Conservation (phyloP, 768 basidiomycete genomes). For the Amanita phalloides region DNA sequence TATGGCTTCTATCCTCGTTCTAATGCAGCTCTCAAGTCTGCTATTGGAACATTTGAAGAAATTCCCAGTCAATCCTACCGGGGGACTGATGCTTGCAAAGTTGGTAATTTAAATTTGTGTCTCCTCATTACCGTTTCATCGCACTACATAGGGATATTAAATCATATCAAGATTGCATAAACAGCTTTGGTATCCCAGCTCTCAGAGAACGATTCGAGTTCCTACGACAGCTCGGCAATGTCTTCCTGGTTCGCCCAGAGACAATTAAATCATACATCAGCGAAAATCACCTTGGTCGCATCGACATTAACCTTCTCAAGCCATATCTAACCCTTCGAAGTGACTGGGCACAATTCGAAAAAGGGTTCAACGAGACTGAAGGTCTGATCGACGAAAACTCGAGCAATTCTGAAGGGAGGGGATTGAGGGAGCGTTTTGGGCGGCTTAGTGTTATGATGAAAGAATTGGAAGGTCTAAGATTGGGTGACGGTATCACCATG, state of each 20-base stretch:
- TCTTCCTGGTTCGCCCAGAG: conserved; percentile 94
- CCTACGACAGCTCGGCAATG: conserved; percentile 91
- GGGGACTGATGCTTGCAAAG: conserved; percentile 98
- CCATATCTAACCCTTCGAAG: conserved; percentile 87
- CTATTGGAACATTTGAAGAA: conserved; percentile 92
- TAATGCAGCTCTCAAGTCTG: conserved; percentile 35
- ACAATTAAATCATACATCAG: conserved; percentile 93
- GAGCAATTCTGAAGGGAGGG: conserved; percentile 29
- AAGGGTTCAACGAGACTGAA: conserved; percentile 57
- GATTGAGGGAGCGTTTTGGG: conserved; percentile 55
- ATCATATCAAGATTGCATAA: conserved; percentile 86
- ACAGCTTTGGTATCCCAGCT: conserved; percentile 71
- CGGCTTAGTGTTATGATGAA: conserved; percentile 81
- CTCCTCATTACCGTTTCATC: not conserved
- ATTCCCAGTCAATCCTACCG: conserved; percentile 94
- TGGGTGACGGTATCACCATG: conserved; percentile 47
- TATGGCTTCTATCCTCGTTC: not conserved
- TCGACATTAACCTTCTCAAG: conserved; percentile 76
- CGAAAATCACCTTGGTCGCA: conserved; percentile 86
- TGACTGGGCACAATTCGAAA: conserved; percentile 85
- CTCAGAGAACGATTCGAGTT: conserved; percentile 96
- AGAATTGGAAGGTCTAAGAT: conserved; percentile 63
- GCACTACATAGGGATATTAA: conserved; percentile 70
- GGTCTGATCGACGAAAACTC: conserved; percentile 30
- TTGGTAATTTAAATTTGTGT: conserved; percentile 24